Percentiles rank a stretch among this genome's conserved stretches.
These are phyloP conservation scores for Candida insectorum DNA, from an alignment of 805 yeast species.

Conservation along the genomic window DNA sequence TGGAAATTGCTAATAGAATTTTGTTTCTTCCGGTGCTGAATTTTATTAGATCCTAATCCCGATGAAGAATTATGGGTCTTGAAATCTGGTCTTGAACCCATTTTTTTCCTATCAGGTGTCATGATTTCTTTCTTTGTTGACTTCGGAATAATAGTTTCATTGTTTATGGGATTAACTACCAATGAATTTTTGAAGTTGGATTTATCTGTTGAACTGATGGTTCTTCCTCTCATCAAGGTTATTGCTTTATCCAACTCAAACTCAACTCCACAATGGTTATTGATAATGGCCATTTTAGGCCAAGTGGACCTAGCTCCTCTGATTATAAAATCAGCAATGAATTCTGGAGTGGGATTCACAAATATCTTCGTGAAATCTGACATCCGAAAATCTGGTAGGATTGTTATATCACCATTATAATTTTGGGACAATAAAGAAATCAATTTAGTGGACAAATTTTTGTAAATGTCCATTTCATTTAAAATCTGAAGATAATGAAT, in stretches of 20 bases:
- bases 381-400: constrained; percentile 70
- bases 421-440: constrained; percentile 78
- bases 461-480: constrained; percentile 73
- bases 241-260: constrained; percentile 82
- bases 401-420: constrained; percentile 92
- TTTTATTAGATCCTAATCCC: neutral
- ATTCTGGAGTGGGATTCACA: constrained; percentile 78
- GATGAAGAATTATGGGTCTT: constrained; percentile 23
- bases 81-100: constrained; percentile 15
- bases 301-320: constrained; percentile 92
- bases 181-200: constrained; percentile 11
- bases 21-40: constrained; percentile 8
- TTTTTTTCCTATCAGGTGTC: constrained; percentile 8
- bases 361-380: constrained; percentile 61
- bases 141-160: too few relatives aligned
- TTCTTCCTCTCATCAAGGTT: constrained; percentile 57
- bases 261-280: constrained; percentile 88
- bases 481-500: constrained; percentile 73
- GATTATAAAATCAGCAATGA: constrained; percentile 61
- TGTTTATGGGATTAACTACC: constrained; percentile 10
- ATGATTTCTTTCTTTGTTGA: constrained; percentile 4
- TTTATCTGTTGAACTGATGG: constrained; percentile 34
- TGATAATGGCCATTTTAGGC: constrained; percentile 84
- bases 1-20: constrained; percentile 13
- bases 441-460: constrained; percentile 67